Evolutionary conservation across 2,329 filamentous ascomycete genomes (phyloP), one percentile per base, ranked within the genome.

Genomic region (Alternaria gansuensis): DNA sequence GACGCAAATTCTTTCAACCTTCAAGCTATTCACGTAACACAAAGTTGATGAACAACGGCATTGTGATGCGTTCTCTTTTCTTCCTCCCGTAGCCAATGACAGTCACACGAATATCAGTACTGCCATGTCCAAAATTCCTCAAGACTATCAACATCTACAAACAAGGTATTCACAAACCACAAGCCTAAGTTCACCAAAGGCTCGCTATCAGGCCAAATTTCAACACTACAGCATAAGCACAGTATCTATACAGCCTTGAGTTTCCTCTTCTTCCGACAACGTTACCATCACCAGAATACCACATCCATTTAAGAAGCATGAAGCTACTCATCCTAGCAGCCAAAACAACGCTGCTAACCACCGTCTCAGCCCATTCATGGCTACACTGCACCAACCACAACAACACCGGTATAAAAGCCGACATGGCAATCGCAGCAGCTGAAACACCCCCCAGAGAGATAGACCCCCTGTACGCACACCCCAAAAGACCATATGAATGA

Each of bases 331-430:
- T 2, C 3, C 21, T 24, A 13, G 21, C 23, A 2, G 13, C 40
- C 8, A 2, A 48, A 3, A 45, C 57, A 17, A 21, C 44, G 40
- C 44, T 63, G 46, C 11, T 60, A 6, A 36, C 59, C 21, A 23
- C 40, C 17, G 54, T 56, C 31, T 56, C 63, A 10, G 65, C 66
- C 1, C 70, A 73, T 45, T 73, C 69, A n/a, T 73, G 70, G 70
- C 36, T 72, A 0, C 62, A 63, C 10, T 73, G 70, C 43, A 66
- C 65, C 26, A 60, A 66, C 10, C 64, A 71, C 51, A 64, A 73
- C 56, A 73, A 72, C 61, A 56, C 56, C 9, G 29, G 37, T 7
- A 44, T 52, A 21, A 40, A 26, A 40, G 50, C 39, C 7, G 39
- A 52, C 5, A 52, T 52, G 50, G 39, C 28, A 44, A 29, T 29